Evolutionary conservation across 1,284 basidiomycete genomes (phyloP), one percentile per base, ranked within the genome.

Genomic region (Phenoliferia sp.): DNA sequence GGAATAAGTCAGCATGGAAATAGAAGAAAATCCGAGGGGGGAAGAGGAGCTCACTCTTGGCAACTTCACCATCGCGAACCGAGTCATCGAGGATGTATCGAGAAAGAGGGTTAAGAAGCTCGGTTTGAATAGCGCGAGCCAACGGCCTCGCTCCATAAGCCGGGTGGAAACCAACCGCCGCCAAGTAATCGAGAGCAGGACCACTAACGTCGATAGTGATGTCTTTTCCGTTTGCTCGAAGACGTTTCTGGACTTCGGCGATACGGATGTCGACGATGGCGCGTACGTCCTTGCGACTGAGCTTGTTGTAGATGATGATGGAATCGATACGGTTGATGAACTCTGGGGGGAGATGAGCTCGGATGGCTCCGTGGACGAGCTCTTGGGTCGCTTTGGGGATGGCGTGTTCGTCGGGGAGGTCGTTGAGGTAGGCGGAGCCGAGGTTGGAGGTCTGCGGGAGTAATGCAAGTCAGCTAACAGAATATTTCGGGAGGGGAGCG

Each of bases 71-170:
- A 68, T 98, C 93, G 59, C 87, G 84, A 56, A 76, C 66, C 26
- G 69, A 63, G 50, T 90, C 92, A 48, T 90, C 88, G 59, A 99
- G 86, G 60, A 99, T 85, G 81, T 92, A 85, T 68, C 90, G 83
- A 26, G 92, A 93, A 57, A 99, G 82, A 12, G 95, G 95, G 79
- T 96, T 94, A 74, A 99, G 84, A 59, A 99, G 83, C 78, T 98
- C 92, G 76, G 86, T 88, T 80, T 97, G 94, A 76, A 99, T 96
- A 10, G 90, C 86, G 54, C 94, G 86, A 77, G 92, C 90, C 71
- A 99, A 85, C 2, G 95, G 95, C 63, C 95, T 87, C 64, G 94
- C 95, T 73, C 94, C 92, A 76, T 94, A 70, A 69, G 67, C 58
- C 7, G 77, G 84, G 57, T 90, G 91, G 81, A 94, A 98, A 0